Evolutionary conservation across 306 rosid species (phyloP).

Genomic region (Inga oerstediana): DNA sequence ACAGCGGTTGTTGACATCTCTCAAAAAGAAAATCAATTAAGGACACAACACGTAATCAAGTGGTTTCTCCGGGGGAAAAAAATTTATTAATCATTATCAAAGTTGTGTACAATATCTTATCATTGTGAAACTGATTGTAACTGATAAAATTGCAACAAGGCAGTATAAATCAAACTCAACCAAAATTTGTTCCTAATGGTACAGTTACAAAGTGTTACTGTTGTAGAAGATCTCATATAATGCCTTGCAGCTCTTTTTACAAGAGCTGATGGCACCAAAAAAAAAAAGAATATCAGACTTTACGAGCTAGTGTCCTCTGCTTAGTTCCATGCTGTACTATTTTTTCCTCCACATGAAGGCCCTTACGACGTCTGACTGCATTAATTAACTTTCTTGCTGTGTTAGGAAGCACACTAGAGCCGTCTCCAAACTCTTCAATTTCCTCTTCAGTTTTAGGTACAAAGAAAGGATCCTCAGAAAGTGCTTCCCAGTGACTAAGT

Average conservation of each 20-base stretch:
- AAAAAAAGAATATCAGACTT: constrained; percentile 52
- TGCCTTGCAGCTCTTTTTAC: constrained; percentile 19
- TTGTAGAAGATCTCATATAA: constrained; percentile 18
- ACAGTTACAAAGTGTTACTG: constrained; percentile 29
- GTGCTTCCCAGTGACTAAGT: constrained; percentile 92
- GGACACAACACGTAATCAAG: background rate
- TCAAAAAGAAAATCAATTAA: background rate
- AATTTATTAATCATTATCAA: too few species aligned
- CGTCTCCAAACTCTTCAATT: constrained; percentile 92
- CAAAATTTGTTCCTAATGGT: constrained; percentile 26
- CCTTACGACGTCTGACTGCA: constrained; percentile 76
- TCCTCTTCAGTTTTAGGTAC: constrained; percentile 93
- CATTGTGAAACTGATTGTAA: background rate
- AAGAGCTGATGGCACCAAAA: constrained; percentile 11
- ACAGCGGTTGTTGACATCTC: background rate
- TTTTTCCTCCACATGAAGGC: constrained; percentile 89
- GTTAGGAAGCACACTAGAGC: constrained; percentile 89
- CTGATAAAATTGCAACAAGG: constrained; percentile 30
- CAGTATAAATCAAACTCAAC: constrained; percentile 12
- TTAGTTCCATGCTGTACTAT: constrained; percentile 92
- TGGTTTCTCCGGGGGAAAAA: background rate
- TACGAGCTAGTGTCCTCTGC: constrained; percentile 91
- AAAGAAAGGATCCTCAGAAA: constrained; percentile 89
- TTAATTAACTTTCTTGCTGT: constrained; percentile 87
- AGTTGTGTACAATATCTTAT: background rate